phyloP scores from a whole-genome alignment of 2,329 filamentous ascomycete genomes.

The Fusarium buxicola region DNA sequence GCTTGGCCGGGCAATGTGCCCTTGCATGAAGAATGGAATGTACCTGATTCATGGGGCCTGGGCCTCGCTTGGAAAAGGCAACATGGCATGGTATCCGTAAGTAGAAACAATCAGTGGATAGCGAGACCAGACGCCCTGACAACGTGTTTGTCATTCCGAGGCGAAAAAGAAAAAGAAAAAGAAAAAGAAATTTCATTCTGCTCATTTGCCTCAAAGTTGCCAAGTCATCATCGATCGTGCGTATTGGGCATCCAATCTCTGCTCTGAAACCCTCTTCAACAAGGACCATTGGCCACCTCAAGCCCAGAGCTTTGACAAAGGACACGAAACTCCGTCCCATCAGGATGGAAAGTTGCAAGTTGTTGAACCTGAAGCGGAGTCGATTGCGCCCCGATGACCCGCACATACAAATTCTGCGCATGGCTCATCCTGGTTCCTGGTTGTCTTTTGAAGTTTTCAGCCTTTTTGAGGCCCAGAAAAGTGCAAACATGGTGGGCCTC shows the following conservation, averaged over 20 bases:
- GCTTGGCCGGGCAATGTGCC: conserved; percentile 29
- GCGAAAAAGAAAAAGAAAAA: conserved; percentile 17
- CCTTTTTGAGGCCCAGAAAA: conserved; percentile 7
- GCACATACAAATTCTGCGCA: conserved; percentile 27
- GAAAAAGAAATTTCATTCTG: background rate
- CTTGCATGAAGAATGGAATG: conserved; percentile 40
- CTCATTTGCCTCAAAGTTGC: background rate
- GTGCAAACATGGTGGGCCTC: conserved; percentile 23
- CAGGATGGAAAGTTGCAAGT: conserved; percentile 11
- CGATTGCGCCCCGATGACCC: conserved; percentile 14
- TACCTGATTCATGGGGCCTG: conserved; percentile 34
- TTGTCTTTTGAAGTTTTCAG: conserved; percentile 17
- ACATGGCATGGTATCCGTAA: no score
- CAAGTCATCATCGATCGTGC: conserved; percentile 24
- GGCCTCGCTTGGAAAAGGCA: conserved; percentile 22
- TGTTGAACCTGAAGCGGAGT: conserved; percentile 28
- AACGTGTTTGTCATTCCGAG: conserved; percentile 25
- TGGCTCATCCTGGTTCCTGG: conserved; percentile 36
- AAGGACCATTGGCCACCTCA: background rate
- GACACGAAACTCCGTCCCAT: conserved; percentile 5
- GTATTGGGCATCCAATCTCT: conserved; percentile 26
- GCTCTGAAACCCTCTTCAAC: background rate
- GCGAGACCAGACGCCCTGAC: conserved; percentile 13
- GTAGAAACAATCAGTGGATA: conserved; percentile 24
- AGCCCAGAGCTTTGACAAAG: conserved; percentile 4